Base-by-base conservation (phyloP, 768 basidiomycete genomes). In the Coprinopsis strossmayeri region DNA sequence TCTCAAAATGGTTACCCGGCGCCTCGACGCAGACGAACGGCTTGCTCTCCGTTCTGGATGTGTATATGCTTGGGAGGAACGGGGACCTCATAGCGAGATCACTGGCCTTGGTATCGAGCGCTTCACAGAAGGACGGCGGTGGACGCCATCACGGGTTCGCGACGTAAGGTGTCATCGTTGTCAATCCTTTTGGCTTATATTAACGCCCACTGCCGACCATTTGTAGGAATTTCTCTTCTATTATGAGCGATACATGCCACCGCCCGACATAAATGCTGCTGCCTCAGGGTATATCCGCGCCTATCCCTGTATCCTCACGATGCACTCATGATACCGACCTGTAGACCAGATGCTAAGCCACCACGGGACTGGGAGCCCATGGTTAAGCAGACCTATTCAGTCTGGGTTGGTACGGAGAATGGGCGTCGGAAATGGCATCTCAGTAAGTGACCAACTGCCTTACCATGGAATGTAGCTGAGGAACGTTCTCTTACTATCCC, bases 351-450 rank as follows among this genome's bases (percentile, higher is more conserved):
- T 34, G 30, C 52, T 5, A 51, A 56, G 48, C 77, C 80, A 13
- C 75, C 77, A 1, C 69, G 76, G 44, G 76, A 77, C 49, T 82
- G 80, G 80, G 79, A 85, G 56, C 78, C 75, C 7, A 71, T 88
- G 35, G 81, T 90, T 47, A 90, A 90, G 62, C 88, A 89, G 62
- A 90, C 88, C 0, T 91, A 89, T 61, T 89, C 87, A 0, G 87
- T 85, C 32, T 87, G 80, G 80, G 78, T 84, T 26, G 71, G 78
- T 48, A 79, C 81, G 3, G 74, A 74, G 27, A 76, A 74, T 55
- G 82, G 85, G 34, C 70, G 70, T 48, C 74, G 82, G 41, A 91
- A 91, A 66, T 89, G 87, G 88, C 88, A 90, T 62, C 70, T 91
- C 34, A 89, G 87, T 89, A 60, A 62, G 81, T 68, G 37, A 7